These are phyloP conservation scores for Chaetothyriales sp. DNA, from an alignment of 2,329 filamentous ascomycete genomes.

Conservation along the genomic window DNA sequence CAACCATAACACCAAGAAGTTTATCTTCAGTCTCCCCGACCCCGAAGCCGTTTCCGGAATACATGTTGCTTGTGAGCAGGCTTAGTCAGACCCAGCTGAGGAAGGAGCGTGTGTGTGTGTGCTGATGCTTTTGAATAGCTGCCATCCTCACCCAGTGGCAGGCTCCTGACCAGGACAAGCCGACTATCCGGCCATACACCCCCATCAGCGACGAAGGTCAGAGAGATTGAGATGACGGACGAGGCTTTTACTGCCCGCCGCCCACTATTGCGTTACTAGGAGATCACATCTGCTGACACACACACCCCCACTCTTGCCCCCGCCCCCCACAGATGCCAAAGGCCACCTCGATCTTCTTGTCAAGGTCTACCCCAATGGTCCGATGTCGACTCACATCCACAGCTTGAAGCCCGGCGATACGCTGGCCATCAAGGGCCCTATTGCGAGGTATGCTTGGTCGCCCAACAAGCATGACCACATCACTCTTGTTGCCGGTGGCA, in stretches of 20 bases:
- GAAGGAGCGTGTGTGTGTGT: not conserved
- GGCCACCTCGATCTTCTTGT: slow-evolving; percentile 80
- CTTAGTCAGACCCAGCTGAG: not conserved
- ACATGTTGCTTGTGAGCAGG: slow-evolving; percentile 50
- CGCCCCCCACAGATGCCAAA: slow-evolving; percentile 47
- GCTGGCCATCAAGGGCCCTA: slow-evolving; percentile 84
- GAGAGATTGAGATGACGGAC: not conserved
- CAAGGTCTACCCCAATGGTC: slow-evolving; percentile 79
- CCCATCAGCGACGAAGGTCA: slow-evolving; percentile 69
- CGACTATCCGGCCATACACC: slow-evolving; percentile 82
- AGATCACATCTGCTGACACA: slow-evolving; percentile 3
- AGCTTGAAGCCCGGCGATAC: slow-evolving; percentile 64
- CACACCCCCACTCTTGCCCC: too few relatives aligned
- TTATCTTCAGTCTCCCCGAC: slow-evolving; percentile 78
- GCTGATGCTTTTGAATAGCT: slow-evolving; percentile 24
- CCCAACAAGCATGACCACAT: slow-evolving; percentile 83
- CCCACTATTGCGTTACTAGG: too few relatives aligned
- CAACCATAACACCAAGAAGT: slow-evolving; percentile 89
- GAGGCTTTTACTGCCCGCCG: too few relatives aligned
- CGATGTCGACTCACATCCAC: slow-evolving; percentile 85
- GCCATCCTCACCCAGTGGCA: slow-evolving; percentile 87
- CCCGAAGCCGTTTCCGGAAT: slow-evolving; percentile 73
- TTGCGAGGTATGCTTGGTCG: slow-evolving; percentile 82
- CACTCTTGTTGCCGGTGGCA: slow-evolving; percentile 65
- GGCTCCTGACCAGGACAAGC: slow-evolving; percentile 66